Conservation (phyloP, 176 grass and related monocot genomes). For the Chloris gayana region DNA sequence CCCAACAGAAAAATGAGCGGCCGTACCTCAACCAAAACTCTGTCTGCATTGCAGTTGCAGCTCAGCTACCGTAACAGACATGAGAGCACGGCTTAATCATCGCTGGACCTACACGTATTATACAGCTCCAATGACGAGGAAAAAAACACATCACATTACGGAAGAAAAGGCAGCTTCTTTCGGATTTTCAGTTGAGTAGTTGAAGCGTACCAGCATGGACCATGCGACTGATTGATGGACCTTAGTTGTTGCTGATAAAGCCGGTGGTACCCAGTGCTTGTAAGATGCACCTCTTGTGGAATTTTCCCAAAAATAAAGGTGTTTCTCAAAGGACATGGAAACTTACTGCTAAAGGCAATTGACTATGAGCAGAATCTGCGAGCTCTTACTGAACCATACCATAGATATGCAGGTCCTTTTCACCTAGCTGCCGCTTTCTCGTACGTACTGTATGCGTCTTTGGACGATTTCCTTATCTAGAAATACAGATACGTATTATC, state of each 20-base stretch:
- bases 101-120: constrained; percentile 16
- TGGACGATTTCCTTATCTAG: no score
- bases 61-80: constrained; percentile 41
- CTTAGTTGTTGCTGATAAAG: not conserved
- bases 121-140: not conserved
- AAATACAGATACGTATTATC: no score
- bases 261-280: not conserved
- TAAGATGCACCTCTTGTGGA: not conserved
- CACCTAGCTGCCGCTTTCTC: constrained; percentile 17
- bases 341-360: constrained; percentile 24
- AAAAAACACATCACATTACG: not conserved
- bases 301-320: not conserved
- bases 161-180: not conserved
- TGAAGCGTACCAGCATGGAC: constrained; percentile 25
- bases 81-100: constrained; percentile 37
- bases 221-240: constrained; percentile 19
- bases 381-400: not conserved
- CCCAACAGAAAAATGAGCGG: not conserved
- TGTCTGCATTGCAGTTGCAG: constrained; percentile 14
- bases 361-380: constrained; percentile 15
- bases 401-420: not conserved
- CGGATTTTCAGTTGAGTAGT: constrained; percentile 14
- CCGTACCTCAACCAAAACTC: not conserved
- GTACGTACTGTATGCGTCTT: no score
- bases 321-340: not conserved